Conservation (phyloP, 768 basidiomycete genomes). For the Termitomyces sp. region DNA sequence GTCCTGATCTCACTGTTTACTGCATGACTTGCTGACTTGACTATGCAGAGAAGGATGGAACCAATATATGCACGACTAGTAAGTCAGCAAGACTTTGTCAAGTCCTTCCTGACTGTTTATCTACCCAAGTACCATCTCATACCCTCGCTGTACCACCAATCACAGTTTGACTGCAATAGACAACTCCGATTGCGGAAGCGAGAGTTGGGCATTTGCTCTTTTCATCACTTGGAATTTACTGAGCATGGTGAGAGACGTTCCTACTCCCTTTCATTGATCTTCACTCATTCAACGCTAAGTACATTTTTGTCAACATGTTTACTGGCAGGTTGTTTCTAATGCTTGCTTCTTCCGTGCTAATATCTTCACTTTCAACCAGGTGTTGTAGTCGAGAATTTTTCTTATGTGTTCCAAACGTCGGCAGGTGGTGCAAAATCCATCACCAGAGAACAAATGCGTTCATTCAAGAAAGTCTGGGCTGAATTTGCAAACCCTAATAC, state of each 20-base stretch:
- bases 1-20: conserved; percentile 17
- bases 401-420: conserved; percentile 88
- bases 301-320: conserved; percentile 95
- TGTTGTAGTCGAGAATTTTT: conserved; percentile 95
- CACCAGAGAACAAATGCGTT: conserved; percentile 86
- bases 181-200: conserved; percentile 86
- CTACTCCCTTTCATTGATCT: not conserved
- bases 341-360: not conserved
- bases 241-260: conserved; percentile 66
- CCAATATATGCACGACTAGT: conserved; percentile 97
- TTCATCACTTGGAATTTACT: conserved; percentile 95
- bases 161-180: conserved; percentile 29
- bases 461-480: conserved; percentile 94
- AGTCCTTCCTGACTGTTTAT: conserved; percentile 4
- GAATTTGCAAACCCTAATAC: conserved; percentile 76
- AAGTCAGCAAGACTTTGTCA: conserved; percentile 19
- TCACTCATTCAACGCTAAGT: conserved; percentile 40
- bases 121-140: conserved; percentile 55
- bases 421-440: conserved; percentile 78
- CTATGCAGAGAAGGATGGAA: conserved; percentile 87
- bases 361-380: conserved; percentile 28
- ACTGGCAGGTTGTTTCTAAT: conserved; percentile 49
- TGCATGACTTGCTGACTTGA: conserved; percentile 9
- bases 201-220: conserved; percentile 74
- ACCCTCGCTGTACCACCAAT: conserved; percentile 78